Percentiles rank a stretch among this genome's conserved stretches.
Conservation (phyloP, 306 rosid genomes). For the Luffa acutangula region DNA sequence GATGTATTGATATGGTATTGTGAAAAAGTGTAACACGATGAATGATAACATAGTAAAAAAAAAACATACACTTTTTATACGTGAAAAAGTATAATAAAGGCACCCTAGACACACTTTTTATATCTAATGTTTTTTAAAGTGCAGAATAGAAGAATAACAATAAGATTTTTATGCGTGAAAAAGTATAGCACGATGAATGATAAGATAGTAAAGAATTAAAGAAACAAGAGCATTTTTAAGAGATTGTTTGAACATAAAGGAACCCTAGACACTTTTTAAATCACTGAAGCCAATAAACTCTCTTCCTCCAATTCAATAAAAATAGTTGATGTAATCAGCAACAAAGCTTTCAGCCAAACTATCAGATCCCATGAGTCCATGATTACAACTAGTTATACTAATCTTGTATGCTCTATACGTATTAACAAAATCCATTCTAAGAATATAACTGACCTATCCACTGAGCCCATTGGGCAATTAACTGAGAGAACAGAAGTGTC, state of each 20-base stretch:
- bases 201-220: neutral
- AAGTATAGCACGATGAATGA: neutral
- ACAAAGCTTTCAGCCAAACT: neutral
- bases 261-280: neutral
- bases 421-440: neutral
- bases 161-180: too few relatives aligned
- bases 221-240: neutral
- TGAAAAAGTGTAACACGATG: too few relatives aligned
- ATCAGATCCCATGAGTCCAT: neutral
- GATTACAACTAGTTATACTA: neutral
- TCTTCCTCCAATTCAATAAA: neutral
- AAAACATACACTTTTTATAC: too few relatives aligned
- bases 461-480: slow-evolving; percentile 83
- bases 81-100: too few relatives aligned
- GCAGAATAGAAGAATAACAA: neutral
- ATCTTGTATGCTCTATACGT: neutral
- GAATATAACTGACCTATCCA: slow-evolving; percentile 54
- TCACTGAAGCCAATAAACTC: neutral
- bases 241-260: neutral
- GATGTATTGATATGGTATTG: neutral
- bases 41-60: too few relatives aligned
- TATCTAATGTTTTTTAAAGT: neutral
- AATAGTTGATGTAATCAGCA: neutral
- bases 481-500: slow-evolving; percentile 66
- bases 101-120: neutral